These are phyloP conservation scores for Lithospermum erythrorhizon DNA, from an alignment of 257 asterid species.

Conservation along the genomic window DNA sequence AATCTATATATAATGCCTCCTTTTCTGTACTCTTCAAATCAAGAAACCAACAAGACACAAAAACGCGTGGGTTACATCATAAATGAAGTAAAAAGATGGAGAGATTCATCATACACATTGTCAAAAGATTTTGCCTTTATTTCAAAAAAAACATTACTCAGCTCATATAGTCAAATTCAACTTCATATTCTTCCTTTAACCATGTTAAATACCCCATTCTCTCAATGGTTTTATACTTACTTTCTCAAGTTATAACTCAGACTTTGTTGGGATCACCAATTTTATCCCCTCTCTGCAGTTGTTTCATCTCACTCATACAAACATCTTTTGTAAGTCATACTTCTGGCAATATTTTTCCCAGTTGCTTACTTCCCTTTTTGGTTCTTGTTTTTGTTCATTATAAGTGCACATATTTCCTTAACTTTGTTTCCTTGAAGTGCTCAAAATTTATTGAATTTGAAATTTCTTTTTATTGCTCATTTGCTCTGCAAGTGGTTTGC, in stretches of 20 bases:
- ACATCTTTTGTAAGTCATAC: no score
- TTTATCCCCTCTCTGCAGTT: slow-evolving; percentile 23
- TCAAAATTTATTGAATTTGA: no score
- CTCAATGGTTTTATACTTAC: slow-evolving; percentile 13
- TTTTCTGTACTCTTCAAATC: background rate
- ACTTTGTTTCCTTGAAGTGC: no score
- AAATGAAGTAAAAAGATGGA: background rate
- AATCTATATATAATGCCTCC: slow-evolving; percentile 6
- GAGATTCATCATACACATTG: slow-evolving; percentile 7
- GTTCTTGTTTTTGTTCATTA: no score
- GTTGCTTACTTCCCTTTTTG: background rate
- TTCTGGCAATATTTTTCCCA: slow-evolving; percentile 1
- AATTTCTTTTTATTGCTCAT: background rate
- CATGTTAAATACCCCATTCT: slow-evolving; percentile 7
- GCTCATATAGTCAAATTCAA: background rate
- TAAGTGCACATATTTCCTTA: no score
- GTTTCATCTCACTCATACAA: slow-evolving; percentile 3
- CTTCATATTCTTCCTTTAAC: background rate
- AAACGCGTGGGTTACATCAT: slow-evolving; percentile 34
- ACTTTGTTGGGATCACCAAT: slow-evolving; percentile 34
- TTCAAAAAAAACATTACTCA: background rate
- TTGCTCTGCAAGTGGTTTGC: no score
- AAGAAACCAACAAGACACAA: slow-evolving; percentile 22
- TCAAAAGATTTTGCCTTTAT: slow-evolving; percentile 13
- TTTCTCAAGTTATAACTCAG: slow-evolving; percentile 6